Evolutionary conservation across 306 rosid species (phyloP).

Genomic region (Casuarina equisetifolia): DNA sequence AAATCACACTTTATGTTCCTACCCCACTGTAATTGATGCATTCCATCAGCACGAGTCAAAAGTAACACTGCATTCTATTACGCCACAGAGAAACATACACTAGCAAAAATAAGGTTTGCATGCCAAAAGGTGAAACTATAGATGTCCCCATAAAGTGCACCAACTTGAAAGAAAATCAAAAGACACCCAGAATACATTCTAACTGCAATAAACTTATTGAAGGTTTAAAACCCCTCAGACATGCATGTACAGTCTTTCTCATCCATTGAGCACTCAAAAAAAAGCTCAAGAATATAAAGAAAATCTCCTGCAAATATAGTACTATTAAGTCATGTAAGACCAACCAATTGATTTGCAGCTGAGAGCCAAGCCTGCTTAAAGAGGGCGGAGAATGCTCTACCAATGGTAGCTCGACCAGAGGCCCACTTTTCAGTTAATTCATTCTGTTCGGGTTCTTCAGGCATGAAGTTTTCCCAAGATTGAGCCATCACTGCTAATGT

Average conservation of each 20-base stretch:
- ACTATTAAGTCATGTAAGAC: conserved; percentile 32
- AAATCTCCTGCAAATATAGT: conserved; percentile 9
- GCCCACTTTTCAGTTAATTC: conserved; percentile 54
- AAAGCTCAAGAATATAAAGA: conserved; percentile 24
- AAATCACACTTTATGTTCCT: too few species aligned
- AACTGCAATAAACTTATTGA: not conserved
- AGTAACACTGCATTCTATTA: not conserved
- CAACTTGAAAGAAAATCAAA: not conserved
- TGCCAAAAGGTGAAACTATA: not conserved
- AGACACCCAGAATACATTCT: not conserved
- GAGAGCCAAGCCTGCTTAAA: conserved; percentile 85
- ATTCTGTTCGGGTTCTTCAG: conserved; percentile 55
- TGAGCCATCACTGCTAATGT: conserved; percentile 74
- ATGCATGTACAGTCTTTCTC: not conserved
- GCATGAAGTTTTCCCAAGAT: conserved; percentile 65
- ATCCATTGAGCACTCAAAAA: conserved; percentile 1
- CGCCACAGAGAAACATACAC: not conserved
- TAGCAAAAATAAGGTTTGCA: not conserved
- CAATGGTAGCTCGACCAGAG: conserved; percentile 47
- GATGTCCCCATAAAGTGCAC: not conserved
- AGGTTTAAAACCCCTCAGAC: not conserved
- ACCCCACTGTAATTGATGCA: not conserved
- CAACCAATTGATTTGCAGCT: conserved; percentile 49
- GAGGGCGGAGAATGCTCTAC: conserved; percentile 67
- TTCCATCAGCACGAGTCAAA: not conserved